Base-by-base conservation (phyloP, 495 filamentous ascomycete species). In the Aspergillus saccharolyticus region DNA sequence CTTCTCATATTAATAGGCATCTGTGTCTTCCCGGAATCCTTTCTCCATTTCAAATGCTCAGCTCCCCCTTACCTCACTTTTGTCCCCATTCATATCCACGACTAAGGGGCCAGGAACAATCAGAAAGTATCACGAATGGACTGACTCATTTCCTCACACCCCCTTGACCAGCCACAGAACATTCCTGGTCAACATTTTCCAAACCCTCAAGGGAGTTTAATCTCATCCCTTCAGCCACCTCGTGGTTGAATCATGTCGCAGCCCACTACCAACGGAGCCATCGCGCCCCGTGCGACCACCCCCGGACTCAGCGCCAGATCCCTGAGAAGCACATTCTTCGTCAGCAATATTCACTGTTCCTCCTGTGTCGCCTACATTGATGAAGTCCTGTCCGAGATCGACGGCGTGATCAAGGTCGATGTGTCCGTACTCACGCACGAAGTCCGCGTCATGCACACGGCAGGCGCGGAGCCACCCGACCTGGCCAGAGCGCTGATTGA, bases 301-400 rank as follows among this genome's bases (percentile, higher is more conserved):
- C 33, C 44, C 6, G 56, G 21, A n/a, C 53, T 44, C 24, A 46
- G 19, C 25, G 16, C 53, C 28, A 43, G 44, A 33, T 53, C 16
- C 4, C 53, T 59, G 43, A 62, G 52, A 55, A 80, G 76, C 55
- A 71, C 70, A 10, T 71, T 79, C 44, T 72, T 78, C 42, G 72
- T 80, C 49, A 73, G 71, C 58, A 82, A 82, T 52, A 71, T 82
- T 17, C 78, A 80, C 55, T 82, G 79, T 61, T 70, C 78, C 15
- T 82, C 79, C n/a, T 82, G 79, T 55, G 72, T 81, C 16, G 65
- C 76, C 25, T 76, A 78, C 57, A 71, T 82, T 54, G 70, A 67
- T 10, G 71, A 73, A 49, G 63, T 77, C 7, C 67, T 82, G 1
- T 67, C 64, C 1, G 65, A 66, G 22, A 67, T 74, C 16, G 56